Base-by-base conservation (phyloP, 2,329 filamentous ascomycete genomes). In the Akanthomyces muscarius region DNA sequence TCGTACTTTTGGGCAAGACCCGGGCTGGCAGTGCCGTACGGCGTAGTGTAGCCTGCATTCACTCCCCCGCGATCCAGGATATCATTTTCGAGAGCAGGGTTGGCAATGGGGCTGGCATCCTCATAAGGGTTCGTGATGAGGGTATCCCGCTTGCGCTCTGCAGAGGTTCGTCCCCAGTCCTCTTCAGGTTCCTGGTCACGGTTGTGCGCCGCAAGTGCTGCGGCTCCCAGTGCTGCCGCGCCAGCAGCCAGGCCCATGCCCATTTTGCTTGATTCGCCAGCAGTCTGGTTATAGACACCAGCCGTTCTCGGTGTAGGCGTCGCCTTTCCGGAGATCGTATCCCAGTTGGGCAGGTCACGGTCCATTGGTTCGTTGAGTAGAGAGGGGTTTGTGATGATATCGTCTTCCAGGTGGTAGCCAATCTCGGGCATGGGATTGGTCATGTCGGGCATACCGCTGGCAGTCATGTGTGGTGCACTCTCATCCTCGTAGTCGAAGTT, bases 361-460 rank as follows among this genome's bases (percentile, higher is more conserved):
- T 86, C 87, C 56, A 89, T 83, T 1, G 88, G 88, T 21, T 90
- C 91, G 67, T 92, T 85, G 47, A 96, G 86, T 56, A 93, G 82
- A 0, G 93, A 97, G 3, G 92, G 92, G 71, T 96, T 96, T 21
- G 92, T 96, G 52, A 86, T 88, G 18, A 91, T 83, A 65, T 96
- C 92, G 44, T 86, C 83, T 13, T 83, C 80, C 1, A 77, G 68
- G 67, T 59, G 44, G 44, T 91, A 89, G 4, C 89, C 91, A 69
- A 90, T 87, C 71, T 93, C 92, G 0, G 89, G 91, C 79, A 93
- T 85, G 5, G 89, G 89, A 68, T 93, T 81, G 63, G 87, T 77
- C 42, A 84, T 76, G 66, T 88, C 83, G 4, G 91, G 91, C 65
- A 93, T 73, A 53, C 87, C 89, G 71, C 83, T 92, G 50, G 89